Base-by-base conservation (phyloP, 495 filamentous ascomycete species). In the Penicillium odoratum region DNA sequence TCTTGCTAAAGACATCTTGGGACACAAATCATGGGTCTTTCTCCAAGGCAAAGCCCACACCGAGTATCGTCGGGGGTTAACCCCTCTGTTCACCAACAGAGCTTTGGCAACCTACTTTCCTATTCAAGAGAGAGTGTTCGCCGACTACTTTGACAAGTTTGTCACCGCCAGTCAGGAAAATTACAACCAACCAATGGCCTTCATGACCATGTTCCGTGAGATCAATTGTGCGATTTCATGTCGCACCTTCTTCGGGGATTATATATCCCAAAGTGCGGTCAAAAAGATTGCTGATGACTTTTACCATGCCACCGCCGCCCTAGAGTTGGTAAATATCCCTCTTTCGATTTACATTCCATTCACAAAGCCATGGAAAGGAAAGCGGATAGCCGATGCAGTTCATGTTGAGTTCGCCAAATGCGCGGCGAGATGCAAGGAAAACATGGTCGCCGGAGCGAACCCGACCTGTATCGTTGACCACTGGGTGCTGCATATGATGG, bases 221-320 rank as follows among this genome's bases (percentile, higher is more conserved):
- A 80, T 97, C 62, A 94, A 93, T 80, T 94, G 90, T 65, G 92
- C 92, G 46, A 83, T 96, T 26, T 93, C 91, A 26, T 90, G 89
- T 68, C 87, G 93, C 16, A 76, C 73, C 6, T 75, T 77, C 53
- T 74, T 76, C 48, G 73, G 71, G 3, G 65, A 76, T 43, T 76
- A 77, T 44, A 77, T 77, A 26, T 76, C 73, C 1, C 66, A 72
- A 34, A 65, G 68, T 16, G 69, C 87, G n/a, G 83, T 96, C 52
- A 95, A 95, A 80, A 93, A 91, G 76, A 93, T 98, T 56, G 89
- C 92, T 43, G 88, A 97, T 66, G 92, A 98, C 67, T 98, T 91
- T 71, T 98, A 94, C 71, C 84, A 90, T 50, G 90, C 93, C 56
- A 98, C 93, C 5, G 93, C 88, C 26, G 93, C 93, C 6, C 83